Percentiles rank a stretch among this genome's conserved stretches.
These are phyloP conservation scores for Albizia julibrissin DNA, from an alignment of 306 rosid genomes.

Conservation along the genomic window DNA sequence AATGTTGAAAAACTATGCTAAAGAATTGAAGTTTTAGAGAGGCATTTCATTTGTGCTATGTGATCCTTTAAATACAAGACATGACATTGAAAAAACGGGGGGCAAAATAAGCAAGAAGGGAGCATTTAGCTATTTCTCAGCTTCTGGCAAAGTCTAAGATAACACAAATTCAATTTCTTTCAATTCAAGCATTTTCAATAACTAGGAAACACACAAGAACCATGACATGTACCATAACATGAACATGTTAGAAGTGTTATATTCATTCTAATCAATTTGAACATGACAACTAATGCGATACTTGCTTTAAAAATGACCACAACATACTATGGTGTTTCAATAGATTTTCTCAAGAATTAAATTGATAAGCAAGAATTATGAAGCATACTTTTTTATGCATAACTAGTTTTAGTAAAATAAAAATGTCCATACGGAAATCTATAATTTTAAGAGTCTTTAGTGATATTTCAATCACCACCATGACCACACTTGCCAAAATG, in stretches of 20 bases:
- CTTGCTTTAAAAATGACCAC: not conserved
- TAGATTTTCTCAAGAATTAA: not conserved
- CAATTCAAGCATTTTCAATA: not conserved
- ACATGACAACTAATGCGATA: not conserved
- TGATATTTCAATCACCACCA: not conserved
- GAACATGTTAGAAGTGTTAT: slow-evolving; percentile 27
- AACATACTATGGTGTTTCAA: not conserved
- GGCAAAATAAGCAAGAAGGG: not conserved
- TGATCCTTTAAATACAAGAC: not conserved
- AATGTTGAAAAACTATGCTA: not conserved
- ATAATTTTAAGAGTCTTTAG: not conserved
- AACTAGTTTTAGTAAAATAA: not conserved
- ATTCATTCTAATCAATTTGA: slow-evolving; percentile 1
- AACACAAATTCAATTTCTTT: not conserved
- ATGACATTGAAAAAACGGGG: not conserved
- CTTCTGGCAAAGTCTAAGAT: not conserved
- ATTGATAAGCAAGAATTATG: not conserved
- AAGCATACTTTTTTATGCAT: not conserved
- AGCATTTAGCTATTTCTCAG: not conserved
- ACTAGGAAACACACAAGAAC: slow-evolving; percentile 67
- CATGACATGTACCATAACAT: slow-evolving; percentile 61
- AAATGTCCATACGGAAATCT: not conserved
- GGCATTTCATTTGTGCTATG: not conserved
- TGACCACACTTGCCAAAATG: not conserved
- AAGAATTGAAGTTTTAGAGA: not conserved